Percentiles rank a stretch among this genome's conserved stretches.
Conservation (phyloP, 306 rosid genomes). For the Boehmeria nivea region DNA sequence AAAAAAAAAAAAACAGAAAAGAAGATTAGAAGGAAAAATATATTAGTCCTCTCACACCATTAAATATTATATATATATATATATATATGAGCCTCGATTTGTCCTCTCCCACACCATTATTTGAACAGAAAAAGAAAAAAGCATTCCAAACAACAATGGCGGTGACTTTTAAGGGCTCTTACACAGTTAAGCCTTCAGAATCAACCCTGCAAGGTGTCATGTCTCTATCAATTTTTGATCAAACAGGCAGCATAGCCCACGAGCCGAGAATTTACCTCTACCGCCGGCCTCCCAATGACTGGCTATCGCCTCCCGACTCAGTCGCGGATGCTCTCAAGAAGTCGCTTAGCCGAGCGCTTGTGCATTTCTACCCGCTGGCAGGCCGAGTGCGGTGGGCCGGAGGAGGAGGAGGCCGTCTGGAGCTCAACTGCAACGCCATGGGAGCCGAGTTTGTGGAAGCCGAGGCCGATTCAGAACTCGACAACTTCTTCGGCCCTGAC, state of each 20-base stretch:
- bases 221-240: slow-evolving; percentile 51
- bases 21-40: no score
- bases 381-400: slow-evolving; percentile 45
- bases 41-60: no score
- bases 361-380: slow-evolving; percentile 50
- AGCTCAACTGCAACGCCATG: not conserved
- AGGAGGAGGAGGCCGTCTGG: not conserved
- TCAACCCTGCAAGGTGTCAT: slow-evolving; percentile 34
- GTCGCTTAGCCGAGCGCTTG: slow-evolving; percentile 38
- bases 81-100: no score
- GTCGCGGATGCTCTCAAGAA: slow-evolving; percentile 27
- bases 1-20: no score
- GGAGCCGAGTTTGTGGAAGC: not conserved
- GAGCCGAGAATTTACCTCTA: slow-evolving; percentile 48
- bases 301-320: not conserved
- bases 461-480: not conserved
- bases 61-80: no score
- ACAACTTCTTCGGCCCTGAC: not conserved
- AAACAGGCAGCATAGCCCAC: slow-evolving; percentile 42
- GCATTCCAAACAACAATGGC: slow-evolving; percentile 16
- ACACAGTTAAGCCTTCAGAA: slow-evolving; percentile 29
- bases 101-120: no score
- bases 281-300: slow-evolving; percentile 6
- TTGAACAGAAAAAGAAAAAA: no score
- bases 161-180: slow-evolving; percentile 27